Evolutionary conservation across 352 stramenopile genomes (phyloP), one percentile per base, ranked within the genome.

Genomic region (Lagenidium sp.): DNA sequence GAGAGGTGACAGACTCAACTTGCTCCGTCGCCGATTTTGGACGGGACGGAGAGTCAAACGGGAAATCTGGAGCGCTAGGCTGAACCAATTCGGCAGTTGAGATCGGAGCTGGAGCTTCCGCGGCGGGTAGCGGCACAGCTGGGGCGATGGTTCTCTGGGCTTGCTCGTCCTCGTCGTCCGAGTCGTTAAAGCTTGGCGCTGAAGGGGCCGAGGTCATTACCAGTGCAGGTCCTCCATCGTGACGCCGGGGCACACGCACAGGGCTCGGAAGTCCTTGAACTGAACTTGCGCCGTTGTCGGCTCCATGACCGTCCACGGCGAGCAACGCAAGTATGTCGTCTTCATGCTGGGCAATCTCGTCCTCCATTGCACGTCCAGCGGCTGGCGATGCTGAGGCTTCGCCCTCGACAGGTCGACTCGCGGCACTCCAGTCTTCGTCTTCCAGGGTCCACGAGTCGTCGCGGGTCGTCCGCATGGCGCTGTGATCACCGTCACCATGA

Each of bases 321-420:
- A 83, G 47, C 13, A 88, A 46, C 21, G 57, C 54, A 38, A 80
- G 44, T 6, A 85, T 50, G 11, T 81, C 64, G 13, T 85, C 66
- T 42, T 85, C 73, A 34, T 83, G 72, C 35, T 69, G 61, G 20
- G 36, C 50, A 48, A 85, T 80, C 43, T 84, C 70, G 30, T 58
- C 50, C 15, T 64, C 55, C 30, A 57, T 44, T n/a, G n/a, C n/a
- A n/a, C n/a, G n/a, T n/a, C n/a, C n/a, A n/a, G n/a, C n/a, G n/a
- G n/a, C n/a, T n/a, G n/a, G n/a, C n/a, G n/a, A n/a, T n/a, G n/a
- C n/a, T n/a, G n/a, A n/a, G n/a, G n/a, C n/a, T n/a, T n/a, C n/a
- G n/a, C n/a, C n/a, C n/a, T n/a, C n/a, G n/a, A n/a, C n/a, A n/a
- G n/a, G n/a, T n/a, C n/a, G n/a, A n/a, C n/a, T n/a, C n/a, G n/a